These are phyloP conservation scores for Garcia nutans DNA, from an alignment of 345 rosid genomes.

Conservation along the genomic window DNA sequence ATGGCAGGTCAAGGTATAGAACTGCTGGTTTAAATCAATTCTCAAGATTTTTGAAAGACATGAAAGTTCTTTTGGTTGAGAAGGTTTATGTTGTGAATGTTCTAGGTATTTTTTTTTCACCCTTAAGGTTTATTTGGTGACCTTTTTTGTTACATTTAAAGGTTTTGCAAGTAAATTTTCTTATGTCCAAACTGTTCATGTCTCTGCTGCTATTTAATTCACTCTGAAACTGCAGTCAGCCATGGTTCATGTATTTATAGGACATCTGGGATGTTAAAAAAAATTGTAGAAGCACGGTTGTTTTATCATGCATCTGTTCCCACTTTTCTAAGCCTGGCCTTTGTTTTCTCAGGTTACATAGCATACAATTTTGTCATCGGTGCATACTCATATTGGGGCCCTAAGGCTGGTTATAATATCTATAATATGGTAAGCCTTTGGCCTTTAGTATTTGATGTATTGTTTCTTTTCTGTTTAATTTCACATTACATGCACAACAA, in stretches of 20 bases:
- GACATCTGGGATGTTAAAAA: background rate
- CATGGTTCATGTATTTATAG: background rate
- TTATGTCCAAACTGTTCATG: background rate
- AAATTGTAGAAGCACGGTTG: background rate
- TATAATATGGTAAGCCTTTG: constrained; percentile 68
- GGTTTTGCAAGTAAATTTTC: background rate
- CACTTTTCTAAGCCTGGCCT: constrained; percentile 10
- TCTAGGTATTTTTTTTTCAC: constrained; percentile 53
- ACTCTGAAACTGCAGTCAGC: background rate
- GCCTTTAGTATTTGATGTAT: background rate
- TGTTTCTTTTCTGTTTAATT: background rate
- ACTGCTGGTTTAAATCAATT: constrained; percentile 38
- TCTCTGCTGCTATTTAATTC: background rate
- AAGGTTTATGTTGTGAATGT: constrained; percentile 71
- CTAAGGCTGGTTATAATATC: constrained; percentile 86
- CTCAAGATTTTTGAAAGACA: constrained; percentile 55
- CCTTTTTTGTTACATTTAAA: background rate
- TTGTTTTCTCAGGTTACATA: constrained; percentile 57
- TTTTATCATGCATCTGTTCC: background rate
- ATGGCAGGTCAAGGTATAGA: constrained; percentile 39
- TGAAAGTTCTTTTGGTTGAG: constrained; percentile 57
- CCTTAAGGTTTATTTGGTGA: background rate
- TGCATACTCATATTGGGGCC: constrained; percentile 98
- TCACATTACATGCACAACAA: background rate
- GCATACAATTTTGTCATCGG: constrained; percentile 89